Conservation (phyloP, 495 filamentous ascomycete species). For the Penicillium argentinense region DNA sequence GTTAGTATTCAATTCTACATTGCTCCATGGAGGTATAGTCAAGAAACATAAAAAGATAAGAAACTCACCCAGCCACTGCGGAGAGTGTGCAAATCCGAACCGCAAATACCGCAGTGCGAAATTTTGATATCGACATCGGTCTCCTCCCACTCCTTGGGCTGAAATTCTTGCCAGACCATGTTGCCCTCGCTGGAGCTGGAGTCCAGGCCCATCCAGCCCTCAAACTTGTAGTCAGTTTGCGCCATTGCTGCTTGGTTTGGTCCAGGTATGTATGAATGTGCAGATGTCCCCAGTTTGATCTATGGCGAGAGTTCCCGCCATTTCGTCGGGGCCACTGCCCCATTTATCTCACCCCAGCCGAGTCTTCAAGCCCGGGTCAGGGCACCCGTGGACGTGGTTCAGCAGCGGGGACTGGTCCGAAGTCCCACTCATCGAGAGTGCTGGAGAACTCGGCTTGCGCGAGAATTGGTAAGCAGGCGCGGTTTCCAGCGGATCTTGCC, state of each 20-base stretch:
- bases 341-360: conserved; percentile 14
- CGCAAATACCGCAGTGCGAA: conserved; percentile 46
- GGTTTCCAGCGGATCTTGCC: conserved; percentile 6
- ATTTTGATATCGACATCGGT: conserved; percentile 64
- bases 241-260: conserved; percentile 17
- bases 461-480: conserved; percentile 19
- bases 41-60: no score
- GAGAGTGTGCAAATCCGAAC: conserved; percentile 70
- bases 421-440: not conserved
- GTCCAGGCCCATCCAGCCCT: conserved; percentile 80
- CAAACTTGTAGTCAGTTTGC: conserved; percentile 61
- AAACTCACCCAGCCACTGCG: conserved; percentile 68
- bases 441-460: conserved; percentile 14
- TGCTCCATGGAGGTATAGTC: no score
- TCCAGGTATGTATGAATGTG: not conserved
- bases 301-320: no score
- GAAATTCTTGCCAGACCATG: conserved; percentile 73
- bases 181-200: conserved; percentile 62
- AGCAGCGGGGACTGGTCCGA: no score
- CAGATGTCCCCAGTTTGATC: no score
- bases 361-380: no score
- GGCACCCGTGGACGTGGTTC: no score
- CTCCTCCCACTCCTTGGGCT: conserved; percentile 80
- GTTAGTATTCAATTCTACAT: no score
- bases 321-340: conserved; percentile 4